Percentiles rank a stretch among this genome's conserved stretches.
Conservation (phyloP, 2,329 filamentous ascomycete genomes). For the Talaromyces sp. region DNA sequence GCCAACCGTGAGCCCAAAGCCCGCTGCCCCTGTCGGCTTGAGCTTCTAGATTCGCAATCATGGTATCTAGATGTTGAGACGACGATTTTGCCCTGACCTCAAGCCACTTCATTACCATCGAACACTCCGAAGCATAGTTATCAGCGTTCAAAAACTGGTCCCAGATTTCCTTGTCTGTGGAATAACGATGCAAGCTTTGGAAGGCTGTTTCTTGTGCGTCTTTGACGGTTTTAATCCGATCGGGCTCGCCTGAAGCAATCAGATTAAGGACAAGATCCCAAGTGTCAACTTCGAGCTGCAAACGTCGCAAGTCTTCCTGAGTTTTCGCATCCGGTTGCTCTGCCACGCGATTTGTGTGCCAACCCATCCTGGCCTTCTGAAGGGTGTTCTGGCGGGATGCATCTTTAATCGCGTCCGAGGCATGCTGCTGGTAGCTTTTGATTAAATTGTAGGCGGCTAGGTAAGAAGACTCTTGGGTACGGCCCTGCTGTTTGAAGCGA, state of each 20-base stretch:
- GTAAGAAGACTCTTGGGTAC: slow-evolving; percentile 47
- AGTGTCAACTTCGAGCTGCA: slow-evolving; percentile 82
- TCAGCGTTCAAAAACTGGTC: slow-evolving; percentile 73
- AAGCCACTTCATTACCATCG: slow-evolving; percentile 80
- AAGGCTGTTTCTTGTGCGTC: slow-evolving; percentile 42
- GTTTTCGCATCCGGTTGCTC: slow-evolving; percentile 26
- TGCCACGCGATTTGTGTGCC: slow-evolving; percentile 26
- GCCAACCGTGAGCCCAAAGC: slow-evolving; percentile 83
- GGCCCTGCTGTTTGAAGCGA: slow-evolving; percentile 61
- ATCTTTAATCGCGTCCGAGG: slow-evolving; percentile 51
- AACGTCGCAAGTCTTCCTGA: slow-evolving; percentile 51
- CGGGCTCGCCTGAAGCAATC: slow-evolving; percentile 66
- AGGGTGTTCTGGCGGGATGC: slow-evolving; percentile 40
- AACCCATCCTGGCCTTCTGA: slow-evolving; percentile 39
- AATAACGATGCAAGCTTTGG: slow-evolving; percentile 54
- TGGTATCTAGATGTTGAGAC: slow-evolving; percentile 68
- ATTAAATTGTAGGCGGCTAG: slow-evolving; percentile 68
- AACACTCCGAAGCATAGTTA: slow-evolving; percentile 71
- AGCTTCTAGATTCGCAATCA: slow-evolving; percentile 73
- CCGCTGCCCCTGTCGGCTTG: slow-evolving; percentile 72
- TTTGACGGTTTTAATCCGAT: slow-evolving; percentile 41
- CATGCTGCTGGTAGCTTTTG: slow-evolving; percentile 61
- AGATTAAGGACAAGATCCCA: slow-evolving; percentile 83
- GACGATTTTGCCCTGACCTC: slow-evolving; percentile 70
- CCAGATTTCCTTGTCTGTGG: slow-evolving; percentile 63